phyloP scores from a whole-genome alignment of 305 asterid genomes.

The Withania somnifera region DNA sequence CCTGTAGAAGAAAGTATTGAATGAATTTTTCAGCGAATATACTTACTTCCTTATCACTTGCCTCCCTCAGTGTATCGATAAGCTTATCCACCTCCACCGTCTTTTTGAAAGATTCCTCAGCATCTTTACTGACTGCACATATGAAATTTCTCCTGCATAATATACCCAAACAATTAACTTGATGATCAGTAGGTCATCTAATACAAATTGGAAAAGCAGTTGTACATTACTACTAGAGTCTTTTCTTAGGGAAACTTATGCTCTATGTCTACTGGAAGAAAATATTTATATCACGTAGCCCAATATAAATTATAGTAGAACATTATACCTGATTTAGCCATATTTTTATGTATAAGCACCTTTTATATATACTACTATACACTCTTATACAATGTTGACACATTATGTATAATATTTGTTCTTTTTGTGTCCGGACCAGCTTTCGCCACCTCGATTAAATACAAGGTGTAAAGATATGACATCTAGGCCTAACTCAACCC shows the following conservation, averaged over 20 bases:
- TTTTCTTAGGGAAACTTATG: not conserved
- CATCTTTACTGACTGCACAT: constrained; percentile 51
- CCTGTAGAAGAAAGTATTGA: not conserved
- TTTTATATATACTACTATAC: not conserved
- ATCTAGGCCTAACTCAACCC: too few relatives aligned
- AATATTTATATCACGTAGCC: not conserved
- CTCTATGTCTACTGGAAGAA: not conserved
- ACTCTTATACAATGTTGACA: not conserved
- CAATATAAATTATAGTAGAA: not conserved
- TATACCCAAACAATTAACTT: constrained; percentile 34
- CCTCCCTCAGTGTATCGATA: constrained; percentile 68
- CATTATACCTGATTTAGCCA: not conserved
- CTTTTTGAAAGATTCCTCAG: constrained; percentile 69
- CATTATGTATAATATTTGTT: not conserved
- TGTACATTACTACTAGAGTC: not conserved
- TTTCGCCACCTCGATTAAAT: too few relatives aligned
- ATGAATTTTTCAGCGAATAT: not conserved
- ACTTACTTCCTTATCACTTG: constrained; percentile 75
- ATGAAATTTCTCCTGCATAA: constrained; percentile 70
- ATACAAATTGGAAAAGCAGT: not conserved
- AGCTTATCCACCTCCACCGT: constrained; percentile 78
- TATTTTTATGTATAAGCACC: not conserved
- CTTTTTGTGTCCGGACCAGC: too few relatives aligned
- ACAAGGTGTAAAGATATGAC: too few relatives aligned
- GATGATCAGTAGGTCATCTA: constrained; percentile 25